Base-by-base conservation (phyloP, 257 asterid species). In the Nicotiana knightiana region DNA sequence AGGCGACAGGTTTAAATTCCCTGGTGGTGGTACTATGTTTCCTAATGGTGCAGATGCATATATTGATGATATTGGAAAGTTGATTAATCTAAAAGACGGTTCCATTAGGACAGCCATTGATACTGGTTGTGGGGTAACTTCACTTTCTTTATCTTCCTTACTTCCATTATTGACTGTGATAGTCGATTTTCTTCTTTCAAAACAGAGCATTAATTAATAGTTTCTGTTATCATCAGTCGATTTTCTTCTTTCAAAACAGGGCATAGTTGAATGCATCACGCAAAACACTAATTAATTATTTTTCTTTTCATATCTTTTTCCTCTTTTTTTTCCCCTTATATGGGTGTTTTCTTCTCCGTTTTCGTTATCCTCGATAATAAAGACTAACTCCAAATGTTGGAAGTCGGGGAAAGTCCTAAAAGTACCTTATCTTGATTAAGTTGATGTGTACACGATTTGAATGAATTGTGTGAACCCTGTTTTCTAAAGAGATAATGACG, bases 1-100 rank as follows among this genome's bases (percentile, higher is more conserved):
- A 84, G 96, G 93, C 0, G 93, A 93, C 81, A 87, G 91, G 59
- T 92, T 93, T 85, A 88, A 90, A 83, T 93, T 93, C 82, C 98
- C 98, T 0, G 98, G 98, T 51, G 98, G 98, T 5, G 98, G 98
- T 48, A 93, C 98, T 83, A 93, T 93, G 98, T 93, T 93, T 53
- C 97, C 94, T 0, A 85, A 88, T 63, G 98, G 98, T 4, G 98
- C 97, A 16, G 91, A 84, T 67, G 92, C 96, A 1, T 93, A 92
- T 30, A 93, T 93, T 70, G 93, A 93, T 51, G 95, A 93, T 59
- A 88, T 93, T 77, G 97, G 91, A 6, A 89, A 90, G 79, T 65
- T 94, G 82, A 94, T 94, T 82, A 88, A 91, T 79, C 82, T 94
- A 62, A 90, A 88, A 82, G 95, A 90, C 79, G 97, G 97, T 28